Conservation (phyloP, 1,139 yeast genomes). For the Diutina ranongensis region DNA sequence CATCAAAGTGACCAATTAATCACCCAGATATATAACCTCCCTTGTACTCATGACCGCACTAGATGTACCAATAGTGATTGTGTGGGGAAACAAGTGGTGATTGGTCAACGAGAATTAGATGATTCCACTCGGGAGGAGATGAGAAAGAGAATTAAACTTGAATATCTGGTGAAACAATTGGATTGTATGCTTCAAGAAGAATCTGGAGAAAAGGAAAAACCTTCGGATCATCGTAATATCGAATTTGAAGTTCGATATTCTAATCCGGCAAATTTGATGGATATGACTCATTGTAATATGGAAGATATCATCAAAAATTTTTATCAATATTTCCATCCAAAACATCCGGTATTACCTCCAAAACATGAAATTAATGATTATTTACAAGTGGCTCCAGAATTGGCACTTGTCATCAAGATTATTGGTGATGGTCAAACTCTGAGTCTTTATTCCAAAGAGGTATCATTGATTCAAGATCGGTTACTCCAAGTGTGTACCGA, state of each 20-base stretch:
- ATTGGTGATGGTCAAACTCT: conserved; percentile 34
- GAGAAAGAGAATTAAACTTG: neutral
- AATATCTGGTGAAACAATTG: neutral
- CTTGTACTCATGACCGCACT: neutral
- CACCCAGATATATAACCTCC: neutral
- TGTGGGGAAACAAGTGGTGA: neutral
- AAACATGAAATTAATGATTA: conserved; percentile 19
- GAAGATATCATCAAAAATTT: conserved; percentile 21
- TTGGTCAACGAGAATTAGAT: neutral
- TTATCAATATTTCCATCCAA: conserved; percentile 24
- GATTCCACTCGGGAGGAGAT: neutral
- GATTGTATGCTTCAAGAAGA: conserved; percentile 1
- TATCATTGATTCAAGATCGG: conserved; percentile 21
- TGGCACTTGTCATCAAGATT: conserved; percentile 32
- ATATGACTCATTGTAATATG: conserved; percentile 8
- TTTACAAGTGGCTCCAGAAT: conserved; percentile 21
- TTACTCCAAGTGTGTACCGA: conserved; percentile 22
- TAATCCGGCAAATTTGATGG: conserved; percentile 6
- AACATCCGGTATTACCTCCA: conserved; percentile 37
- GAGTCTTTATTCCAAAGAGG: conserved; percentile 21
- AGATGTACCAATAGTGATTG: neutral
- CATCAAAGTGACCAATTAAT: neutral
- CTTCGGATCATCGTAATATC: conserved; percentile 5
- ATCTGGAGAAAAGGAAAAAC: neutral
- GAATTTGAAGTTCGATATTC: conserved; percentile 7